Percentiles rank a stretch among this genome's conserved stretches.
phyloP scores from a whole-genome alignment of 164 flowering plant species.

The Nymphaea colorata region DNA sequence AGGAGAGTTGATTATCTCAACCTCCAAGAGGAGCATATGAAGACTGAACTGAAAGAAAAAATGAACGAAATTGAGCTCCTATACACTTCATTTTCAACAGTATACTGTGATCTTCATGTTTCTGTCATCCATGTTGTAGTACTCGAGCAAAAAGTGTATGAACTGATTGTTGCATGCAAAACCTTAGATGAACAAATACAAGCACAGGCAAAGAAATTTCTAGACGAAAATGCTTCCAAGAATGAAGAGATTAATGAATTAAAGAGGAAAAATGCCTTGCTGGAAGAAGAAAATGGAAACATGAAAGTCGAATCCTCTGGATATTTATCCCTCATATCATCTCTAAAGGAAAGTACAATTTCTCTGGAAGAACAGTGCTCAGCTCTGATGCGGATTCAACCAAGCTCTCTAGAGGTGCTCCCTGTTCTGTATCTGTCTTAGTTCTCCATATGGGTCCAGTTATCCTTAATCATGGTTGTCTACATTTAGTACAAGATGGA shows the following conservation, averaged over 20 bases:
- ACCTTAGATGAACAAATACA: slow-evolving; percentile 21
- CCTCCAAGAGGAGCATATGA: slow-evolving; percentile 37
- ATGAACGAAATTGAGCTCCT: slow-evolving; percentile 38
- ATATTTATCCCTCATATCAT: slow-evolving; percentile 38
- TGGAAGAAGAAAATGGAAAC: slow-evolving; percentile 24
- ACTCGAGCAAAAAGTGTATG: slow-evolving; percentile 53
- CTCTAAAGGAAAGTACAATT: slow-evolving; percentile 37
- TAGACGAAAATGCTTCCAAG: slow-evolving; percentile 26
- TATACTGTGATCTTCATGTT: slow-evolving; percentile 48
- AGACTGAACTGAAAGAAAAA: slow-evolving; percentile 45
- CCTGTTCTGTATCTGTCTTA: not conserved
- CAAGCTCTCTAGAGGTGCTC: not conserved
- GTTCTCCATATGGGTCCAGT: not conserved
- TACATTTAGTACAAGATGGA: not conserved
- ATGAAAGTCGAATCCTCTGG: slow-evolving; percentile 27
- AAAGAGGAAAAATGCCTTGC: slow-evolving; percentile 27
- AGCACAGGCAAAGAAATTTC: slow-evolving; percentile 3
- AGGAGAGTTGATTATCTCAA: slow-evolving; percentile 34
- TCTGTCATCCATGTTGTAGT: slow-evolving; percentile 20
- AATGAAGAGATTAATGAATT: slow-evolving; percentile 33
- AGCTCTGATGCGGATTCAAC: not conserved
- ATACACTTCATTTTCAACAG: slow-evolving; percentile 62
- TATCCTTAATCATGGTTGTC: not conserved
- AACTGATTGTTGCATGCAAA: slow-evolving; percentile 42
- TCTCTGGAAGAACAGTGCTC: slow-evolving; percentile 38